Conservation (phyloP, 2,329 filamentous ascomycete genomes). For the Nothophaeocryptopus gaeumannii region DNA sequence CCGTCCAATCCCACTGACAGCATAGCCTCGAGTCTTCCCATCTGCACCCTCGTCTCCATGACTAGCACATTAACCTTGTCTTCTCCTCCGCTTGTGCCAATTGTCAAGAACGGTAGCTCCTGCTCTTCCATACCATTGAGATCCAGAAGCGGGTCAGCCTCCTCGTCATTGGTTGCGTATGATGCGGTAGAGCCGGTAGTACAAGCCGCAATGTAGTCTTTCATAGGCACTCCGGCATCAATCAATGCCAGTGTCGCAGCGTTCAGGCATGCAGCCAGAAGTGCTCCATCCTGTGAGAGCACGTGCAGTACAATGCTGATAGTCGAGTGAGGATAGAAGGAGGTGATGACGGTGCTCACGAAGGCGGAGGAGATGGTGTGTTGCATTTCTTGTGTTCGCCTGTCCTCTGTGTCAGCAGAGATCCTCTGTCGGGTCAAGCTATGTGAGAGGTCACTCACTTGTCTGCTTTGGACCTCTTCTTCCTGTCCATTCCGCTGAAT, state of each 20-base stretch:
- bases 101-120: conserved; percentile 83
- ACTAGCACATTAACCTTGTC: conserved; percentile 76
- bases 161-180: conserved; percentile 60
- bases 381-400: conserved; percentile 76
- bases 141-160: conserved; percentile 77
- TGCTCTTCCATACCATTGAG: conserved; percentile 77
- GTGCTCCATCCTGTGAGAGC: conserved; percentile 82
- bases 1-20: conserved; percentile 87
- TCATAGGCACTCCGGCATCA: conserved; percentile 94
- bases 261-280: conserved; percentile 87
- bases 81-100: conserved; percentile 59
- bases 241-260: conserved; percentile 87
- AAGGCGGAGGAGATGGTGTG: conserved; percentile 76
- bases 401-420: conserved; percentile 37
- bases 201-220: conserved; percentile 83
- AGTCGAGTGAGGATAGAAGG: conserved; percentile 83
- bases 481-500: conserved; percentile 83
- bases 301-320: conserved; percentile 84
- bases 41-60: conserved; percentile 86
- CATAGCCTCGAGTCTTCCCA: conserved; percentile 82
- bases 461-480: conserved; percentile 70
- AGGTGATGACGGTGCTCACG: conserved; percentile 72
- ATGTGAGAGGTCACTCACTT: conserved; percentile 57
- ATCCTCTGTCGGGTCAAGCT: too few relatives aligned
- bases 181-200: conserved; percentile 77